These are phyloP conservation scores for Paulinella micropora DNA, from an alignment of 78 protist species.

Conservation along the genomic window DNA sequence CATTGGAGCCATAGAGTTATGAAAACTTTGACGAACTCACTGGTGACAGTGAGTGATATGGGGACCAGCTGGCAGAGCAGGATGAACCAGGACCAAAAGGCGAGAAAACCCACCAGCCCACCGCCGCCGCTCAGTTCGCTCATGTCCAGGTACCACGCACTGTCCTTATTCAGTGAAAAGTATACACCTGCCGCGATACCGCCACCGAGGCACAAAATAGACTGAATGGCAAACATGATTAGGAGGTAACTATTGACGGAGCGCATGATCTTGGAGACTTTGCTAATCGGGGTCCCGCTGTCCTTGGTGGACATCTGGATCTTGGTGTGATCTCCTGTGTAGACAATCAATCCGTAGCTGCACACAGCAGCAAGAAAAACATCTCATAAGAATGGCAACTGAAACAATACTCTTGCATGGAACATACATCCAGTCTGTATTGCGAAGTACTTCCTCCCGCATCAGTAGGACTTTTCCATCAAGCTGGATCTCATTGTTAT, in stretches of 20 bases:
- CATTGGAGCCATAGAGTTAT: too few species aligned
- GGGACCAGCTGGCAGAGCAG: conserved; percentile 32
- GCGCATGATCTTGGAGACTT: neutral
- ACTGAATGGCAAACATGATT: neutral
- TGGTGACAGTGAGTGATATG: conserved; percentile 39
- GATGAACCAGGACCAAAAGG: conserved; percentile 22
- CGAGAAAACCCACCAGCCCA: neutral
- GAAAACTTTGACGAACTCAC: conserved; percentile 29
- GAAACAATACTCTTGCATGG: too few species aligned
- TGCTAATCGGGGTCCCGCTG: neutral
- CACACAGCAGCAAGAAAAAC: too few species aligned
- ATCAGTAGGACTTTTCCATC: too few species aligned
- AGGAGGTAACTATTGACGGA: neutral
- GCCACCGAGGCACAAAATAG: neutral
- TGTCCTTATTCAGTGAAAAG: neutral
- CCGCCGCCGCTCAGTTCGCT: neutral
- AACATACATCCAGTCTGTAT: too few species aligned
- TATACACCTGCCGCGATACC: neutral
- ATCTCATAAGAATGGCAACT: too few species aligned
- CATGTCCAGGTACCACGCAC: neutral
- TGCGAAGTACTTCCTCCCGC: too few species aligned
- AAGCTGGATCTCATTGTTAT: too few species aligned
- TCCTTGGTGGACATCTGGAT: neutral
- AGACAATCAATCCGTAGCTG: conserved; percentile 32
- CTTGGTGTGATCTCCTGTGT: conserved; percentile 48